Evolutionary conservation across 345 rosid species (phyloP), one percentile per base, ranked within the genome.

Genomic region (Linum usitatissimum): DNA sequence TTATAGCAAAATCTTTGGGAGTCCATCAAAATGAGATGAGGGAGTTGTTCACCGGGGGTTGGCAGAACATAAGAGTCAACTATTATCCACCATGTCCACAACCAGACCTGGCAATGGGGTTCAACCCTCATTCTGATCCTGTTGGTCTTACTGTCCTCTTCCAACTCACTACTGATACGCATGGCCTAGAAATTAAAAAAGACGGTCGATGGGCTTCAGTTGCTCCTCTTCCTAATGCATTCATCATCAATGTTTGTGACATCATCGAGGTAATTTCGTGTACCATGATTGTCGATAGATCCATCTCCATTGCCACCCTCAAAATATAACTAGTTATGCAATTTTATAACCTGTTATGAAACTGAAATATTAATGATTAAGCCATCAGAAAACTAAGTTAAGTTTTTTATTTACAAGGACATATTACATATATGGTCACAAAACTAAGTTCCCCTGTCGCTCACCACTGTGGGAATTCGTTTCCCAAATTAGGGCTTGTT

Each of bases 181-280:
- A 70, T 21, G 78, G 78, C 51, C 45, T 75, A n/a, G 69, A 75
- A 20, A 60, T 75, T 12, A 70, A 65, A 53, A 70, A 64, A 61
- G 45, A 75, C 64, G 72, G 75, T 12, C 30, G 9, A 8, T 75
- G 72, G 75, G 5, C 57, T 18, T 66, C 72, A 0, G 34, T 75
- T n/a, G 56, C 21, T 31, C 48, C 68, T 2, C 61, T 56, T 23
- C 58, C 53, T 3, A 60, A 61, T 61, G 75, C 75, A 18, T 57
- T 75, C 19, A 64, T 71, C 5, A 63, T 75, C 38, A 75, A 75
- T 18, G 69, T 70, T 6, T 75, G 78, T 17, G 78, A 71, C 59
- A 53, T 61, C 45, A 20, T 71, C 28, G 75, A 70, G 78, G 75
- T 75, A 62, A 13, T n/a, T n/a, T n/a, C n/a, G n/a, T n/a, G n/a